These are phyloP conservation scores for Salix koriyanagi DNA, from an alignment of 345 rosid genomes.

Conservation along the genomic window DNA sequence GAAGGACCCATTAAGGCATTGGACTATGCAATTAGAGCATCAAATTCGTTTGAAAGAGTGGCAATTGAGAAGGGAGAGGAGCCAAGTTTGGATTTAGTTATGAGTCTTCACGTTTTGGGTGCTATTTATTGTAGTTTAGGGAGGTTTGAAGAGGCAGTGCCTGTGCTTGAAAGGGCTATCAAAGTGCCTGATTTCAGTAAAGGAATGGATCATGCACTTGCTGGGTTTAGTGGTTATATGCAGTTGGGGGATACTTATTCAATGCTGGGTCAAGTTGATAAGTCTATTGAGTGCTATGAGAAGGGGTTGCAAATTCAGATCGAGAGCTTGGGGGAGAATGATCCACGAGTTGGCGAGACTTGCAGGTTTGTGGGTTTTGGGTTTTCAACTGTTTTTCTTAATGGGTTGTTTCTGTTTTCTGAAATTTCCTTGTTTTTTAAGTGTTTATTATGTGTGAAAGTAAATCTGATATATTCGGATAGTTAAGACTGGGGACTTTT, in stretches of 20 bases:
- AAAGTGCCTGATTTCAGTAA: slow-evolving; percentile 63
- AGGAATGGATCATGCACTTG: slow-evolving; percentile 87
- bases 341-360: slow-evolving; percentile 98
- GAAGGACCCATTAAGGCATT: slow-evolving; percentile 88
- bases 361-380: slow-evolving; percentile 60
- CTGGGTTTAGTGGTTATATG: slow-evolving; percentile 92
- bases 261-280: slow-evolving; percentile 92
- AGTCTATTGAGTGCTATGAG: slow-evolving; percentile 75
- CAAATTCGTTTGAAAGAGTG: slow-evolving; percentile 78
- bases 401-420: background rate
- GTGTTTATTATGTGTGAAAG: background rate
- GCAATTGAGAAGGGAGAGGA: slow-evolving; percentile 29
- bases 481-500: background rate
- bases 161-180: slow-evolving; percentile 77
- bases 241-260: slow-evolving; percentile 94
- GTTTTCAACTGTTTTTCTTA: background rate
- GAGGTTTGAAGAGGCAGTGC: slow-evolving; percentile 88
- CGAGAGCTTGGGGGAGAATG: slow-evolving; percentile 86
- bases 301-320: slow-evolving; percentile 95
- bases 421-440: background rate
- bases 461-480: background rate
- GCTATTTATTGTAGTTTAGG: slow-evolving; percentile 95
- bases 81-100: slow-evolving; percentile 83
- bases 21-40: slow-evolving; percentile 86
- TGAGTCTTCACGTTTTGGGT: slow-evolving; percentile 94